phyloP scores from a whole-genome alignment of 176 grass and related monocot genomes.

The Carex littledalei region DNA sequence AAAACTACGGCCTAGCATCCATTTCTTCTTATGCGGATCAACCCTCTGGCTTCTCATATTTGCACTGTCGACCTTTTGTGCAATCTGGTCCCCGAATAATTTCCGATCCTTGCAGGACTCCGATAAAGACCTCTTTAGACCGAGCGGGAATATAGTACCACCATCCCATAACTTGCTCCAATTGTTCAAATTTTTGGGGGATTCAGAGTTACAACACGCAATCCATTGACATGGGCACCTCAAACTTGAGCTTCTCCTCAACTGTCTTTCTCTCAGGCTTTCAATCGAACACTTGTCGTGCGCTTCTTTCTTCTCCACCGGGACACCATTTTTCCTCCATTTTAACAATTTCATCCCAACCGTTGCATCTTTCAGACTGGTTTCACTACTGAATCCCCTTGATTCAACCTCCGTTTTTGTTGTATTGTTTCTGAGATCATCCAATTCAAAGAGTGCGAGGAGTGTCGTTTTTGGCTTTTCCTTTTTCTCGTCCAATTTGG shows the following conservation, averaged over 20 bases:
- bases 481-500: constrained; percentile 1
- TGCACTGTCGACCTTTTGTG: background rate
- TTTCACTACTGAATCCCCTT: background rate
- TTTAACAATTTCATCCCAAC: background rate
- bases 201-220: constrained; percentile 15
- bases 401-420: background rate
- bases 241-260: constrained; percentile 26
- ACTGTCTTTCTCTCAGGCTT: background rate
- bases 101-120: constrained; percentile 4
- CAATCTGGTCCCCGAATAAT: background rate
- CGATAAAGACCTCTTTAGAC: constrained; percentile 17
- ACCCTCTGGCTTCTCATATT: background rate
- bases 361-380: background rate
- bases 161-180: constrained; percentile 14
- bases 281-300: background rate
- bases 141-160: constrained; percentile 1
- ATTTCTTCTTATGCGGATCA: constrained; percentile 14
- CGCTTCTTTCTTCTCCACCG: background rate
- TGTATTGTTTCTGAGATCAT: background rate
- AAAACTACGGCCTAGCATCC: constrained; percentile 15
- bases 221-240: constrained; percentile 24
- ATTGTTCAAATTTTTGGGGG: background rate
- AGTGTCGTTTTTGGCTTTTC: constrained; percentile 19
- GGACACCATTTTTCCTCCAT: background rate
- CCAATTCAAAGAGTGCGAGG: constrained; percentile 12